Evolutionary conservation across 2,329 filamentous ascomycete species (phyloP).

Genomic region (Penicillium sp.): DNA sequence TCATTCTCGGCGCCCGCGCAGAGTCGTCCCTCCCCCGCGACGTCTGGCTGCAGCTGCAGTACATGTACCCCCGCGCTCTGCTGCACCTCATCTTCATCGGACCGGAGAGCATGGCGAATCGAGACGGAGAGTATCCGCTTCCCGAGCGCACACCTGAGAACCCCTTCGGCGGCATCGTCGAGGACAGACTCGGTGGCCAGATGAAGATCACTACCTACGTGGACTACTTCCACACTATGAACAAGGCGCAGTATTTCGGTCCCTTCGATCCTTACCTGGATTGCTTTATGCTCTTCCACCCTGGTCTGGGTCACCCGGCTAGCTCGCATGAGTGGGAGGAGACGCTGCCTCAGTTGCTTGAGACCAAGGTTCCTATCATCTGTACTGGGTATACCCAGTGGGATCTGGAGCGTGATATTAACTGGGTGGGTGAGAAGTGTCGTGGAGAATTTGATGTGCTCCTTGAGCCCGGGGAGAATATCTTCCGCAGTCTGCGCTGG

Average conservation of each 20-base stretch:
- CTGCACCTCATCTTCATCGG: slow-evolving; percentile 94
- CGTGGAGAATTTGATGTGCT: slow-evolving; percentile 89
- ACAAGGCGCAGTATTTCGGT: slow-evolving; percentile 84
- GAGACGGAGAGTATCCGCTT: slow-evolving; percentile 87
- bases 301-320: slow-evolving; percentile 89
- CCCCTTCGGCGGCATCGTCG: slow-evolving; percentile 89
- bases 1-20: slow-evolving; percentile 91
- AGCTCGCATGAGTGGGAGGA: slow-evolving; percentile 92
- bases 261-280: slow-evolving; percentile 99
- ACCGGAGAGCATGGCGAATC: slow-evolving; percentile 91
- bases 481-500: slow-evolving; percentile 91
- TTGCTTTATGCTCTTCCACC: slow-evolving; percentile 95
- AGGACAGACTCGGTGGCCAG: slow-evolving; percentile 80
- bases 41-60: slow-evolving; percentile 89
- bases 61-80: slow-evolving; percentile 88
- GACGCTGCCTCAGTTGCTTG: slow-evolving; percentile 82
- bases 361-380: slow-evolving; percentile 93
- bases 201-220: slow-evolving; percentile 98
- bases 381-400: slow-evolving; percentile 94
- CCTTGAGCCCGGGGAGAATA: slow-evolving; percentile 88
- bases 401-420: slow-evolving; percentile 89
- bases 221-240: slow-evolving; percentile 96
- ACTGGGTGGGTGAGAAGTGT: slow-evolving; percentile 83
- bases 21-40: slow-evolving; percentile 93
- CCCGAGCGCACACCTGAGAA: slow-evolving; percentile 81